These are phyloP conservation scores for Bonia amplexicaulis DNA, from an alignment of 176 grass and related monocot genomes.

Conservation along the genomic window DNA sequence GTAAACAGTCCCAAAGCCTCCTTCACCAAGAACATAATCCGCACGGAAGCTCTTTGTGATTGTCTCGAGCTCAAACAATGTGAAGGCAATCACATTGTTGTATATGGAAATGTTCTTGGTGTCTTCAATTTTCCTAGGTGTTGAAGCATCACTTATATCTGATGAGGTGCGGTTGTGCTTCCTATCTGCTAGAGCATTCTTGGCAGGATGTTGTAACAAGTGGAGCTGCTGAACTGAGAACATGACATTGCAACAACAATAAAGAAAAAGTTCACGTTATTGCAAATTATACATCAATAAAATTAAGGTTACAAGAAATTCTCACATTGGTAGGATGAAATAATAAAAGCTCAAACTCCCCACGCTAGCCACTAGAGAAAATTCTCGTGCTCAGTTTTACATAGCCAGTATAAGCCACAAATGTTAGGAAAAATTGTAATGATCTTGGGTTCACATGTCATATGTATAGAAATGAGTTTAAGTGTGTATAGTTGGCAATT, in stretches of 20 bases:
- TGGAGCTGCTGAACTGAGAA: constrained; percentile 88
- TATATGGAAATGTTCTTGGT: constrained; percentile 93
- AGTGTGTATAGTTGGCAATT: neutral
- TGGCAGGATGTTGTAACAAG: constrained; percentile 70
- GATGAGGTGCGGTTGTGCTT: constrained; percentile 65
- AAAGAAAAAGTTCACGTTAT: constrained; percentile 14
- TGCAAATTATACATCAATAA: neutral
- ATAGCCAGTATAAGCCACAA: neutral
- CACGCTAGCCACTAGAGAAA: neutral
- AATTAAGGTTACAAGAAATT: neutral
- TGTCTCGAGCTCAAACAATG: constrained; percentile 92
- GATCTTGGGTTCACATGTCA: neutral
- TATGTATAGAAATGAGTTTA: neutral
- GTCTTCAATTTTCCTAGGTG: constrained; percentile 76
- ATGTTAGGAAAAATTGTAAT: neutral
- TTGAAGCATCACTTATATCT: constrained; percentile 72
- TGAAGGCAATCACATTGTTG: constrained; percentile 89
- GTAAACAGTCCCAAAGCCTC: constrained; percentile 96
- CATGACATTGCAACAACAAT: constrained; percentile 2
- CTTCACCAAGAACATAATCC: constrained; percentile 94
- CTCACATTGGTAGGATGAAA: neutral
- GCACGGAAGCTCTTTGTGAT: constrained; percentile 97
- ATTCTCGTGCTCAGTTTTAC: neutral
- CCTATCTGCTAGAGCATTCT: constrained; percentile 51
- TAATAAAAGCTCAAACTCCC: neutral